phyloP scores from a whole-genome alignment of 1,284 basidiomycete species.

The Fomitopsis pinicola region DNA sequence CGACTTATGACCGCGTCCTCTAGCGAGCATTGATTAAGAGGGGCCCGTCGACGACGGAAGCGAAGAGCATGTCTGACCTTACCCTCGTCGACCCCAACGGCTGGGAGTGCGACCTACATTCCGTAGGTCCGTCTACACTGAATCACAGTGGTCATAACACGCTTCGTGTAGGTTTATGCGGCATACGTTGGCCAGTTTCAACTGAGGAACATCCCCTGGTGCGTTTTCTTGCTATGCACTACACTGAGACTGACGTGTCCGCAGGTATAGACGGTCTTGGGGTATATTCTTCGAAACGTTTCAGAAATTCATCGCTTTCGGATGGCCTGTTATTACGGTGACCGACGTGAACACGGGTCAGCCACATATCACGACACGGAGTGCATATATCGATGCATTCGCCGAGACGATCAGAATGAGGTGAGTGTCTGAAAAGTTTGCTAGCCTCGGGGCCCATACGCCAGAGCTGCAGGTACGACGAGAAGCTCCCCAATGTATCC shows the following conservation, averaged over 20 bases:
- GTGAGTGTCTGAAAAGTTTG: too few relatives aligned
- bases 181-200: slow-evolving; percentile 85
- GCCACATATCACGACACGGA: slow-evolving; percentile 75
- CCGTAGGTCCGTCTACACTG: slow-evolving; percentile 35
- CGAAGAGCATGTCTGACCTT: slow-evolving; percentile 53
- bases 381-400: slow-evolving; percentile 67
- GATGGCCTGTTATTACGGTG: slow-evolving; percentile 81
- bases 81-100: slow-evolving; percentile 72
- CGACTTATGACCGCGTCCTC: neutral
- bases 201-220: slow-evolving; percentile 70
- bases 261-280: slow-evolving; percentile 79
- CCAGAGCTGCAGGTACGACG: slow-evolving; percentile 54
- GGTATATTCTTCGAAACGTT: slow-evolving; percentile 78
- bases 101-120: slow-evolving; percentile 84
- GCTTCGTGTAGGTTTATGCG: slow-evolving; percentile 59
- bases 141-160: neutral
- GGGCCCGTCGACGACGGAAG: neutral
- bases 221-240: slow-evolving; percentile 16
- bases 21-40: too few relatives aligned
- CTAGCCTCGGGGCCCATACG: too few relatives aligned
- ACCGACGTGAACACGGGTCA: slow-evolving; percentile 71
- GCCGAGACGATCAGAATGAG: slow-evolving; percentile 78
- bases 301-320: slow-evolving; percentile 78
- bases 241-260: neutral
- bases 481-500: slow-evolving; percentile 63